Evolutionary conservation across 1,284 basidiomycete species (phyloP).

Genomic region (Retiboletus flavoniger): DNA sequence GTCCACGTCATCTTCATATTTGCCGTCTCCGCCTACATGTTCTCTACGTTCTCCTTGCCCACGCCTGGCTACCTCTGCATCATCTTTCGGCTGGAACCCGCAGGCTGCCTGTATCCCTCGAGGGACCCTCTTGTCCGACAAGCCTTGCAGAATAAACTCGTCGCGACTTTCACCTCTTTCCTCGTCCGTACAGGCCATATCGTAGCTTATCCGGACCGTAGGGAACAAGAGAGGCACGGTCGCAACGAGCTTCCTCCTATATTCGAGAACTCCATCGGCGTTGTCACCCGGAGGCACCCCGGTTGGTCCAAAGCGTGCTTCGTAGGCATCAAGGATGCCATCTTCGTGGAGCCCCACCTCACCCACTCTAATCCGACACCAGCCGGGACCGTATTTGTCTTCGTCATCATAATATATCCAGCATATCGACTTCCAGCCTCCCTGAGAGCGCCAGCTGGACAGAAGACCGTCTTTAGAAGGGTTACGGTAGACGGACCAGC

Average conservation of each 20-base stretch:
- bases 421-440: conserved; percentile 19
- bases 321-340: not conserved
- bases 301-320: conserved; percentile 13
- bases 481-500: not conserved
- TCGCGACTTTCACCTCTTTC: not conserved
- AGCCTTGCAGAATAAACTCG: conserved; percentile 9
- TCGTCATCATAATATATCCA: conserved; percentile 15
- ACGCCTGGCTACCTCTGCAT: conserved; percentile 1
- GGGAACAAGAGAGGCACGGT: conserved; percentile 13
- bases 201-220: conserved; percentile 8
- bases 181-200: conserved; percentile 10
- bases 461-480: no score
- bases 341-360: conserved; percentile 7
- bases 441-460: conserved; percentile 6
- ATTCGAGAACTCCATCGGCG: not conserved
- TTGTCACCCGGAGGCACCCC: not conserved
- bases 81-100: conserved; percentile 7
- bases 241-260: conserved; percentile 10
- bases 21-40: not conserved
- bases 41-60: conserved; percentile 3
- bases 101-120: conserved; percentile 15
- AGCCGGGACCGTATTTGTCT: not conserved
- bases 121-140: conserved; percentile 12
- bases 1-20: not conserved
- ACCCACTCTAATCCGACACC: conserved; percentile 8